Evolutionary conservation across 306 rosid species (phyloP), one percentile per base, ranked within the genome.

Genomic region (Canavalia gladiata): DNA sequence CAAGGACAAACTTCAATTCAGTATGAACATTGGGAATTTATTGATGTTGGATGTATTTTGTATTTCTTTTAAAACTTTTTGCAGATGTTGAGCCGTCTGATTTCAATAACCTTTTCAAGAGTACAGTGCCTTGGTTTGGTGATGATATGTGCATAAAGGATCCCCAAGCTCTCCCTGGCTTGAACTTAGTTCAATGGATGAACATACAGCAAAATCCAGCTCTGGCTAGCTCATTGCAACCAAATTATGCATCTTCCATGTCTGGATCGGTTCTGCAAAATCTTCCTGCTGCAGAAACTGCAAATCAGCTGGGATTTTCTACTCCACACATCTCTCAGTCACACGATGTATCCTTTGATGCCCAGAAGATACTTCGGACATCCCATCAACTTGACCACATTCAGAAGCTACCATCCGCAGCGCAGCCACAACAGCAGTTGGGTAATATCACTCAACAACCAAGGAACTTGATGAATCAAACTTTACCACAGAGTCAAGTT

Each of bases 131-230:
- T 68, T 88, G 92, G 94, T 82, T 89, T 45, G 93, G 94, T 50
- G 93, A 92, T 51, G 97, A 90, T 81, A 73, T 86, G n/a, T 83
- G 83, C 87, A 86, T 90, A 90, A 92, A 86, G 75, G 94, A 87
- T 80, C 83, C 89, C 6, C 97, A 92, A 72, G 86, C 83, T 65
- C 81, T 85, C 29, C 87, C 91, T 25, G 91, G 91, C 59, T 66
- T 92, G 41, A 92, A 90, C 88, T 85, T 92, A 74, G 91, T 92
- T 74, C 94, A 92, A 81, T 92, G 97, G 97, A 92, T 90, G 94
- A 92, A 85, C 84, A 84, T 90, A 90, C 94, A 87, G 81, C 95
- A 90, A 83, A 92, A 87, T 76, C 86, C 97, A 31, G 78, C 89
- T 6, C 8, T 84, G 28, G 81, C 89, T 42, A 90, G 86, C 89